A percentile compares a stretch with the other conserved stretches of the same genome.
Evolutionary conservation across 768 basidiomycete species (phyloP).

Genomic region (Lactarius sanguifluus): DNA sequence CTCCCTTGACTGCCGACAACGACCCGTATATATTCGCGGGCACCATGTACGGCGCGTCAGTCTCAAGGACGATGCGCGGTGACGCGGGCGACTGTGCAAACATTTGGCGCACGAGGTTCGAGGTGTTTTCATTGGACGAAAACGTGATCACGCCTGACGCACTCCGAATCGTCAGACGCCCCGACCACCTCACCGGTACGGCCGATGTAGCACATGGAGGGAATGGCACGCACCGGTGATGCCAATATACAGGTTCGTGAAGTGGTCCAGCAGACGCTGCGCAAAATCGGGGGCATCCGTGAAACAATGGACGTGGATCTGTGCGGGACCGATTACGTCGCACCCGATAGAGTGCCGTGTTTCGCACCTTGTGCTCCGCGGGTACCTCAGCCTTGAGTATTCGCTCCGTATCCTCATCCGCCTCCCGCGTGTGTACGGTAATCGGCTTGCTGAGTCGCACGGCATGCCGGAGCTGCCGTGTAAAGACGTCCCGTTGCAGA

Average conservation of each 20-base stretch:
- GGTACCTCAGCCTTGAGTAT: constrained; percentile 80
- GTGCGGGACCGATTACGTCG: neutral
- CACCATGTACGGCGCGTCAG: constrained; percentile 87
- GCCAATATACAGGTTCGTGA: constrained; percentile 81
- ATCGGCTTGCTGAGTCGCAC: constrained; percentile 70
- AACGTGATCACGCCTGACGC: constrained; percentile 75
- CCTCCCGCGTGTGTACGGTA: constrained; percentile 85
- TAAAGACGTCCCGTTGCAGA: constrained; percentile 64
- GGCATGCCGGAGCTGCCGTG: constrained; percentile 66
- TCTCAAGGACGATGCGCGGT: constrained; percentile 61
- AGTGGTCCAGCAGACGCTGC: constrained; percentile 65
- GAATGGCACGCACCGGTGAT: constrained; percentile 56
- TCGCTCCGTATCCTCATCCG: constrained; percentile 76
- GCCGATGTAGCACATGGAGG: neutral
- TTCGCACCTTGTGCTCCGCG: constrained; percentile 57
- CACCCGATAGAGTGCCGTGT: neutral
- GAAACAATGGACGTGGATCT: constrained; percentile 90
- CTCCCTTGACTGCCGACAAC: constrained; percentile 53
- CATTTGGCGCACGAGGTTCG: constrained; percentile 56
- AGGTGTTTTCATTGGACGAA: constrained; percentile 69
- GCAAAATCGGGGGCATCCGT: constrained; percentile 81
- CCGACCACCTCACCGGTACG: neutral
- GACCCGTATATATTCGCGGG: constrained; percentile 69
- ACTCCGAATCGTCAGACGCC: neutral
- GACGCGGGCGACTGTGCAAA: constrained; percentile 28